Conservation (phyloP, 169 alveolate species). For the Plasmodium relictum region DNA sequence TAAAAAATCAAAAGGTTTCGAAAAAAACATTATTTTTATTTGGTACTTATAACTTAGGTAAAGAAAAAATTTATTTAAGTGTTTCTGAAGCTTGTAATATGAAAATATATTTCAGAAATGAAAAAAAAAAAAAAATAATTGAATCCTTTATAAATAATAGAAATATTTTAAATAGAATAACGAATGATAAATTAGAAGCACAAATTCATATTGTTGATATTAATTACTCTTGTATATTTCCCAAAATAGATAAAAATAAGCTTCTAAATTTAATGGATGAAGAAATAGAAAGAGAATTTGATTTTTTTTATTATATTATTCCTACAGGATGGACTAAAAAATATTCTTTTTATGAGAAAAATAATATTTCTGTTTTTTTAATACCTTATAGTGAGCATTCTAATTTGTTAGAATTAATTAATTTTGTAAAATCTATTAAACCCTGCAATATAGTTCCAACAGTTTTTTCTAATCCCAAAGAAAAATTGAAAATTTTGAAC, state of each 20-base stretch:
- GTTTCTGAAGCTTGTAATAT: slow-evolving; percentile 74
- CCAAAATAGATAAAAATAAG: slow-evolving; percentile 63
- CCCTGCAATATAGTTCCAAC: slow-evolving; percentile 75
- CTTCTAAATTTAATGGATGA: slow-evolving; percentile 52
- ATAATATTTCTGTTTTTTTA: slow-evolving; percentile 56
- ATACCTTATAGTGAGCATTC: slow-evolving; percentile 78
- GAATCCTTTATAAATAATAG: slow-evolving; percentile 42
- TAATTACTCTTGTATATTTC: slow-evolving; percentile 61
- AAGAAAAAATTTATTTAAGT: slow-evolving; percentile 66
- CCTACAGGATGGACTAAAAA: slow-evolving; percentile 79
- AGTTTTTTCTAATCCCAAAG: slow-evolving; percentile 51
- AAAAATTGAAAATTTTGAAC: slow-evolving; percentile 31
- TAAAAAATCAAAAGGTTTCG: background rate
- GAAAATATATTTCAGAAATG: slow-evolving; percentile 57
- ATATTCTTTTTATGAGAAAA: slow-evolving; percentile 47
- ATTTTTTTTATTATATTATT: slow-evolving; percentile 60
- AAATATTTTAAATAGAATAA: slow-evolving; percentile 49
- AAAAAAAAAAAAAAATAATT: slow-evolving; percentile 42
- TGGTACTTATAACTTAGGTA: slow-evolving; percentile 75
- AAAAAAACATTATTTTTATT: slow-evolving; percentile 70
- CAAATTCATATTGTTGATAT: slow-evolving; percentile 73
- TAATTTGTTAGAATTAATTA: slow-evolving; percentile 40
- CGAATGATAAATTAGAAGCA: slow-evolving; percentile 73
- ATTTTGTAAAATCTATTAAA: slow-evolving; percentile 56
- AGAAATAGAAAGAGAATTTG: slow-evolving; percentile 73